Evolutionary conservation across 2,329 filamentous ascomycete genomes (phyloP), one percentile per base, ranked within the genome.

Genomic region (Alternaria dauci): DNA sequence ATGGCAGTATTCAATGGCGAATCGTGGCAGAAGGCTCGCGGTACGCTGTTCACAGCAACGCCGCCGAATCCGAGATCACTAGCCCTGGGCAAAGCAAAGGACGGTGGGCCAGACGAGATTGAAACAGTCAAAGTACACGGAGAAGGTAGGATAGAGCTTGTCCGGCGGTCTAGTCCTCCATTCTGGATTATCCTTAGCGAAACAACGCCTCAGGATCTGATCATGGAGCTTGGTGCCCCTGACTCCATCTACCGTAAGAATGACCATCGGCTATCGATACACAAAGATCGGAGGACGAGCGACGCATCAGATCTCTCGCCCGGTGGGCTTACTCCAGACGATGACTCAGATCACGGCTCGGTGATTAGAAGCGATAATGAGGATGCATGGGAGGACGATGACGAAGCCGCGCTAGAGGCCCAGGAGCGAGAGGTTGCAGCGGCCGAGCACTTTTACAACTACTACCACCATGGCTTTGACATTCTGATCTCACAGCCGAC

Each of bases 401-500:
- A 78, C 2, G 74, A 74, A 11, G 74, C 71, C 14, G 75, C 70
- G 16, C 88, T 88, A 2, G 87, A 88, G 58, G 83, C 85, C 23
- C 90, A 91, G 26, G 85, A 84, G 23, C 85, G 79, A 7, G 82
- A 84, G 88, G 52, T 76, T 68, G 88, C 79, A 4, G 87, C 88
- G 1, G 86, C 88, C 4, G 92, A 96, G 75, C 80, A 83, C 38
- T 99, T 98, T 76, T 97, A 95, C 80, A 98, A 98, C 77, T 99
- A 99, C 77, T 99, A 97, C 75, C 91, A 94, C 67, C 89, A 97
- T 63, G 95, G 95, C 2, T 96, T 99, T 73, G 95, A 99, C 77
- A 87, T 97, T 9, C 85, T 98, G 5, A 87, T 99, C n/a, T 96
- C 94, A 0, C 88, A 89, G 30, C 90, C 92, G 0, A 88, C 87